Conservation (phyloP, 257 asterid species). For the Solanum virginianum region DNA sequence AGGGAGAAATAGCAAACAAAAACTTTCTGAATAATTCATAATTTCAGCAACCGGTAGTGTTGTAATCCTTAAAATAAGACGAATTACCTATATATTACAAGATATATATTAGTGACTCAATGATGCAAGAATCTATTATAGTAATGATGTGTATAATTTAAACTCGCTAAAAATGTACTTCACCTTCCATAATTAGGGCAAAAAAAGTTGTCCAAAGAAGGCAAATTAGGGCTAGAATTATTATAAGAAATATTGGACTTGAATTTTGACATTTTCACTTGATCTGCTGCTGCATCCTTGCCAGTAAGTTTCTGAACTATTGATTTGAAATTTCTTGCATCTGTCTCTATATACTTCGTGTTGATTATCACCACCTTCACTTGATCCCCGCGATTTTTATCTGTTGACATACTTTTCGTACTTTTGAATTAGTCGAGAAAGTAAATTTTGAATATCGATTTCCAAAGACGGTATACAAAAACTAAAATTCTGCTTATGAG, state of each 20-base stretch:
- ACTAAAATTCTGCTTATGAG: not conserved
- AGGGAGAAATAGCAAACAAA: too few relatives aligned
- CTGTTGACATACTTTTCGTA: not conserved
- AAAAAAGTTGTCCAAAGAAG: slow-evolving; percentile 22
- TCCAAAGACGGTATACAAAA: not conserved
- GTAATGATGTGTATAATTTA: not conserved
- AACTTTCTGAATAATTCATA: too few relatives aligned
- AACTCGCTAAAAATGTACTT: not conserved
- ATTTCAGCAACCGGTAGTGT: too few relatives aligned
- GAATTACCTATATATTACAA: too few relatives aligned
- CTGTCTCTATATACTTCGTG: slow-evolving; percentile 33
- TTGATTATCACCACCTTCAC: slow-evolving; percentile 35
- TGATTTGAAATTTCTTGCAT: slow-evolving; percentile 32
- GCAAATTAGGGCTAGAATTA: slow-evolving; percentile 6
- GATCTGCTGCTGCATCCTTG: slow-evolving; percentile 13
- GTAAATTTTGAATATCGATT: not conserved
- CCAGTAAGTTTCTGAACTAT: slow-evolving; percentile 40
- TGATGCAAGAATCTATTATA: not conserved
- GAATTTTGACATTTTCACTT: not conserved
- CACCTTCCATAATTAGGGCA: slow-evolving; percentile 2
- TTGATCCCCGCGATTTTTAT: not conserved
- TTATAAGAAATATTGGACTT: not conserved
- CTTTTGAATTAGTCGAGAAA: not conserved
- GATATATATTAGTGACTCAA: not conserved
- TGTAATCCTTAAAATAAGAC: too few relatives aligned